These are phyloP conservation scores for Sisymbrium altissimum DNA, from an alignment of 345 rosid species.

Conservation along the genomic window DNA sequence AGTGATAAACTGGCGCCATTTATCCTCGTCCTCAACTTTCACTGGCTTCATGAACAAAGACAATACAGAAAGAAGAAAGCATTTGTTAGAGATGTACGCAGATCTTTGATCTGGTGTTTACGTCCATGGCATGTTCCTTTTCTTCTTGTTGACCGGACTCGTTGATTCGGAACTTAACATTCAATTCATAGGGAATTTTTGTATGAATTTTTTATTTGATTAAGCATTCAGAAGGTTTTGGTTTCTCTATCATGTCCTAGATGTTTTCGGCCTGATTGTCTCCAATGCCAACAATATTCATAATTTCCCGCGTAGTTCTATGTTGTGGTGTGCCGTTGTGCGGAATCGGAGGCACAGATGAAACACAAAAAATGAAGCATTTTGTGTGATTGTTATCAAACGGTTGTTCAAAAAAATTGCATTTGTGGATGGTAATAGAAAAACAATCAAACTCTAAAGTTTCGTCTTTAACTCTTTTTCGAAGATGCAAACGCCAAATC, in stretches of 20 bases:
- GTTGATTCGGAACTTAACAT: constrained; percentile 13
- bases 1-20: neutral
- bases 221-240: neutral
- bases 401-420: too few relatives aligned
- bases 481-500: too few relatives aligned
- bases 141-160: neutral
- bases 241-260: neutral
- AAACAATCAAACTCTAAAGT: too few relatives aligned
- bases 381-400: too few relatives aligned
- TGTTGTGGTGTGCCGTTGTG: too few relatives aligned
- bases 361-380: too few relatives aligned
- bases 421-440: too few relatives aligned
- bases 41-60: neutral
- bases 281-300: too few relatives aligned
- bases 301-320: too few relatives aligned
- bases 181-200: constrained; percentile 1
- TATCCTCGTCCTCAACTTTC: neutral
- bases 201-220: constrained; percentile 12
- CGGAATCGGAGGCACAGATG: too few relatives aligned
- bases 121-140: neutral
- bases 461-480: too few relatives aligned
- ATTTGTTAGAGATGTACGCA: constrained; percentile 8
- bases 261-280: neutral
- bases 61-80: constrained; percentile 7
- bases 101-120: neutral